phyloP scores from a whole-genome alignment of 805 yeast genomes.

The Pichia pseudocactophila region DNA sequence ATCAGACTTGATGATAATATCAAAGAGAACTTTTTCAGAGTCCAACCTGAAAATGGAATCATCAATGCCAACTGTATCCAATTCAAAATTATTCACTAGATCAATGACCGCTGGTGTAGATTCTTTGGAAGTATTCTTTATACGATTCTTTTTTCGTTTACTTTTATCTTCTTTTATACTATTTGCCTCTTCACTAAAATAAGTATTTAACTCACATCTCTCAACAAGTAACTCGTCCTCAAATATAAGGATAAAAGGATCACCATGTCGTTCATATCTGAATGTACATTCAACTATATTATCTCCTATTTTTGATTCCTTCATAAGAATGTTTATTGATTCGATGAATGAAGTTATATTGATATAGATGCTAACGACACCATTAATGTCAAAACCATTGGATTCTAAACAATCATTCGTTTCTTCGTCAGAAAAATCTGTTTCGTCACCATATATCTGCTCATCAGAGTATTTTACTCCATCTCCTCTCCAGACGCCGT shows the following conservation, averaged over 20 bases:
- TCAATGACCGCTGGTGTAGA: too few relatives aligned
- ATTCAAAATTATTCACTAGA: constrained; percentile 7
- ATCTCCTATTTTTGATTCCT: constrained; percentile 19
- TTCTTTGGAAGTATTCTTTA: constrained; percentile 16
- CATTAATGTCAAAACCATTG: constrained; percentile 3
- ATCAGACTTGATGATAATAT: constrained; percentile 44
- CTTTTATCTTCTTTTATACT: background rate
- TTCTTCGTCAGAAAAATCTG: constrained; percentile 8
- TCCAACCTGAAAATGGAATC: constrained; percentile 27
- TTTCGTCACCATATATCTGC: constrained; percentile 6
- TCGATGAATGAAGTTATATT: constrained; percentile 41
- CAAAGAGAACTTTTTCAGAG: constrained; percentile 36
- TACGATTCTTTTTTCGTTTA: background rate
- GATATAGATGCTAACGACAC: constrained; percentile 29
- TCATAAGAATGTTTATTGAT: constrained; percentile 36
- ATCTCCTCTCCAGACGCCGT: constrained; percentile 8
- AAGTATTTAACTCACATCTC: constrained; percentile 47
- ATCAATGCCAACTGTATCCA: constrained; percentile 23
- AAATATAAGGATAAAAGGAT: constrained; percentile 47
- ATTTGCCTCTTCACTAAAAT: constrained; percentile 17
- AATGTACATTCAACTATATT: constrained; percentile 37
- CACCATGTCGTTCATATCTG: constrained; percentile 39
- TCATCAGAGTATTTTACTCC: background rate
- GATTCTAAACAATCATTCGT: constrained; percentile 8
- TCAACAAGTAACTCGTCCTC: constrained; percentile 46